Evolutionary conservation across 2,329 filamentous ascomycete species (phyloP), one percentile per base, ranked within the genome.

Genomic region (Neofusicoccum ribis): DNA sequence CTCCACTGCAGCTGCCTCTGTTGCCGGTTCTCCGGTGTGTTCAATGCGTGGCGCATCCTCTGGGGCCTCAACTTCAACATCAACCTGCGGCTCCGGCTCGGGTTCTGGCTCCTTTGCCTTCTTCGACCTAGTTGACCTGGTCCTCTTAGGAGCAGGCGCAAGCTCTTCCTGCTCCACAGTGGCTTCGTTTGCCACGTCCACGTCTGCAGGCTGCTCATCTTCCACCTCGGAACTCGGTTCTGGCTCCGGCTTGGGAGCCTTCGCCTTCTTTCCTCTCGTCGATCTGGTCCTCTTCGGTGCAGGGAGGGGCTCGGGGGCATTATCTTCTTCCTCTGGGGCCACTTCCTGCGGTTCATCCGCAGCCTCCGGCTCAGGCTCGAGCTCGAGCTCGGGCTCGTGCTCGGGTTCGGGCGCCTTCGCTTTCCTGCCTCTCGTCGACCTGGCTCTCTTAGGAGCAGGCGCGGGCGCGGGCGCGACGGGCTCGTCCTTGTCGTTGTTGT

Each of bases 31-130:
- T n/a, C 63, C 71, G 60, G 69, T 70, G 17, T 65, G 66, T 46
- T 73, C 71, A 61, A 69, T 70, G 43, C 74, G 72, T 34, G 39
- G 27, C n/a, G 27, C 39, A 20, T 69, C 64, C 5, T 67, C 67
- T 23, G 66, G 49, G 27, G 65, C 67, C 12, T 65, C 58, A 36
- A 72, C 68, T 2, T 68, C 70, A 17, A 59, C n/a, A 49, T 69
- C 67, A 11, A 69, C 67, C 20, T 73, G 72, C 5, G 43, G 27
- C 12, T 62, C 46, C 11, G 8, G 14, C 20, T 62, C 34, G 8
- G 59, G 46, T 27, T 39, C 58, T 5, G 31, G n/a, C 8, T 49
- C 52, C 52, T 50, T 65, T 4, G 17, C 34, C 34, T 58, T 59
- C 46, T 37, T 65, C 5, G 59, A 50, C 11, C 52, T 50, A 11